A percentile compares a stretch with the other conserved stretches of the same genome.
Evolutionary conservation across 2,329 filamentous ascomycete species (phyloP).

Genomic region (Fusarium aywerte): DNA sequence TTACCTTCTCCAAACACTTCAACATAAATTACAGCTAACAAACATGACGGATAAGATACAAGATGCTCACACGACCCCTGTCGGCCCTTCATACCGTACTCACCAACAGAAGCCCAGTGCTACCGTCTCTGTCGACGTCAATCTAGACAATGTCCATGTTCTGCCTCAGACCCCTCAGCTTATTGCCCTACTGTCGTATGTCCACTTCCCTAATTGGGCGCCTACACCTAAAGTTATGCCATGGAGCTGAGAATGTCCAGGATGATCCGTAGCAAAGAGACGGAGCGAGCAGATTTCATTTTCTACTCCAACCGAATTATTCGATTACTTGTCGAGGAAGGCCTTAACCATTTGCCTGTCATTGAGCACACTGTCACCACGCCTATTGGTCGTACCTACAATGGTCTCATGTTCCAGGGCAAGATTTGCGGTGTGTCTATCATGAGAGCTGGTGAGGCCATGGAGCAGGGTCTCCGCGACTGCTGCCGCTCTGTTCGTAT

Average conservation of each 20-base stretch:
- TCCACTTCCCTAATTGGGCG: slow-evolving; percentile 45
- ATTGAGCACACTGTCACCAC: slow-evolving; percentile 90
- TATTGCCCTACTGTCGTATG: slow-evolving; percentile 96
- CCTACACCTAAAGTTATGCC: slow-evolving; percentile 12
- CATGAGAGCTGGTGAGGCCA: slow-evolving; percentile 97
- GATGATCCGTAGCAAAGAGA: slow-evolving; percentile 94
- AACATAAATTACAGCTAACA: slow-evolving; percentile 35
- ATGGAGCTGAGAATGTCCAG: slow-evolving; percentile 60
- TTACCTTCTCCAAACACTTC: slow-evolving; percentile 15
- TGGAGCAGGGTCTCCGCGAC: slow-evolving; percentile 96
- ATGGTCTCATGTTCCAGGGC: slow-evolving; percentile 93
- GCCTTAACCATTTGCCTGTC: slow-evolving; percentile 94
- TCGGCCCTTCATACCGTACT: slow-evolving; percentile 83
- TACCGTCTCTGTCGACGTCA: slow-evolving; percentile 85
- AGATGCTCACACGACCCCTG: slow-evolving; percentile 64
- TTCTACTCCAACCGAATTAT: slow-evolving; percentile 99
- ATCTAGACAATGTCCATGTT: slow-evolving; percentile 88
- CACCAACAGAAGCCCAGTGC: slow-evolving; percentile 83
- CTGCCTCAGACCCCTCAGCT: slow-evolving; percentile 94
- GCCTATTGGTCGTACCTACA: slow-evolving; percentile 87
- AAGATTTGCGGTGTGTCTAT: slow-evolving; percentile 99
- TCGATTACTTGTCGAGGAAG: slow-evolving; percentile 94
- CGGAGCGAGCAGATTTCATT: slow-evolving; percentile 94
- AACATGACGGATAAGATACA: slow-evolving; percentile 45
- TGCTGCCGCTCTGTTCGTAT: slow-evolving; percentile 98